Conservation (phyloP, 352 stramenopile genomes). For the Pythium myriotylum region DNA sequence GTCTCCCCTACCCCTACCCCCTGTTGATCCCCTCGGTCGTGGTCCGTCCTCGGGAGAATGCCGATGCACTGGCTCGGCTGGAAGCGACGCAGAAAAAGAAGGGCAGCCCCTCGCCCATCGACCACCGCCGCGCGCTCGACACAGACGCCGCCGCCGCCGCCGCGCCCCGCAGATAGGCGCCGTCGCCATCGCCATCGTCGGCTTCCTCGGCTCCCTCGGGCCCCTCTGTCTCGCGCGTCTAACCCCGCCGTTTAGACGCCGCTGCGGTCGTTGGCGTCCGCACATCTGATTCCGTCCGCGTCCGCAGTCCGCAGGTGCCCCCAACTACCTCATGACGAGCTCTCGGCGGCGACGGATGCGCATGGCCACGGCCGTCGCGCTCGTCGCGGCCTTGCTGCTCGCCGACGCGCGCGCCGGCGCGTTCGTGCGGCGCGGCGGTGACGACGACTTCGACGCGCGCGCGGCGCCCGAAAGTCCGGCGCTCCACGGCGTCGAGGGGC, state of each 20-base stretch:
- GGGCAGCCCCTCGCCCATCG: too few relatives aligned
- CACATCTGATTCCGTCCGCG: background rate
- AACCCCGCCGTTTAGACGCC: too few relatives aligned
- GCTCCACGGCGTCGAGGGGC: background rate
- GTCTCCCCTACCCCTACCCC: too few relatives aligned
- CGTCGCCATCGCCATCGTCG: background rate
- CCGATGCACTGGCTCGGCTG: conserved; percentile 19
- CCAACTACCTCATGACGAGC: too few relatives aligned
- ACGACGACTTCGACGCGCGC: conserved; percentile 2
- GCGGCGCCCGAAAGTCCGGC: background rate
- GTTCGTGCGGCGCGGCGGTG: background rate
- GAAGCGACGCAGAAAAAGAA: conserved; percentile 17
- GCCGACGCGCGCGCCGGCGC: background rate
- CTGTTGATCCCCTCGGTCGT: too few relatives aligned
- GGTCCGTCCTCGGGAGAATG: too few relatives aligned
- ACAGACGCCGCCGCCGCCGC: background rate
- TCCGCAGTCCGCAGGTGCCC: too few relatives aligned
- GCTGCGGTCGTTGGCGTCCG: too few relatives aligned
- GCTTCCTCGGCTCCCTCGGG: too few relatives aligned
- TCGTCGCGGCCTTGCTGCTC: conserved; percentile 18
- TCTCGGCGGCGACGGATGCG: conserved; percentile 1
- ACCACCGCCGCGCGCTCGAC: background rate
- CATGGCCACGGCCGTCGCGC: conserved; percentile 4
- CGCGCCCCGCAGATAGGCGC: background rate
- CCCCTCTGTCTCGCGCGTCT: too few relatives aligned